Base-by-base conservation (phyloP, 352 stramenopile species). In the Phytophthora kernoviae region DNA sequence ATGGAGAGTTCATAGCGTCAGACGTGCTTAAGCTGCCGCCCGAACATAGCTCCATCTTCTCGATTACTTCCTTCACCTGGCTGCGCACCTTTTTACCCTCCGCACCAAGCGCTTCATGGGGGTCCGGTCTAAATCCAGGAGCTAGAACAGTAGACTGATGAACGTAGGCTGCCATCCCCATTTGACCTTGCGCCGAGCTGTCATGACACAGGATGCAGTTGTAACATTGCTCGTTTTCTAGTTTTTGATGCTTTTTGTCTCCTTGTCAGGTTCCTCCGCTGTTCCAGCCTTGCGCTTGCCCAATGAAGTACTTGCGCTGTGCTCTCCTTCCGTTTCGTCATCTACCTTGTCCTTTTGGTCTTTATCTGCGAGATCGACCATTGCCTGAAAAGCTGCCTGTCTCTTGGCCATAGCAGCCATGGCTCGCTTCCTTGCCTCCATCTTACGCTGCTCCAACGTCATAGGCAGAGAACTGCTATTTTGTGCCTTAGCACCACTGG, bases 191-290 rank as follows among this genome's bases (percentile, higher is more conserved):
- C 21, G 58, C 77, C n/a, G 81, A 84, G 14, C 65, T 88, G 47
- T 96, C 87, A 58, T 96, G 87, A 40, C 87, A 96, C 22, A 96
- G 68, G 33, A 96, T 96, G 47, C 87, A 96, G 54, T 88, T 91
- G 68, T 75, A 79, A 30, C 65, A 70, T 10, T 39, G 27, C n/a
- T 85, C 68, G 10, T 68, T 77, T 5, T 70, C 63, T 14, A 77
- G 32, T 54, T 85, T 80, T 30, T 75, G 76, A 12, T 70, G 69
- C 64, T 92, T 91, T 15, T 63, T 77, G 11, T 32, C 24, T 70
- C 53, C 0, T 80, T 60, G 20, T 76, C 50, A 6, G 48, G 20
- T 33, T 68, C 68, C 22, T 82, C 70, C n/a, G 52, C 47, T 6
- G 67, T 39, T 11, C 41, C 78, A 9, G 56, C 59, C 33, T 75